Evolutionary conservation across 2,329 filamentous ascomycete genomes (phyloP).

Genomic region (Aspergillus piperis): DNA sequence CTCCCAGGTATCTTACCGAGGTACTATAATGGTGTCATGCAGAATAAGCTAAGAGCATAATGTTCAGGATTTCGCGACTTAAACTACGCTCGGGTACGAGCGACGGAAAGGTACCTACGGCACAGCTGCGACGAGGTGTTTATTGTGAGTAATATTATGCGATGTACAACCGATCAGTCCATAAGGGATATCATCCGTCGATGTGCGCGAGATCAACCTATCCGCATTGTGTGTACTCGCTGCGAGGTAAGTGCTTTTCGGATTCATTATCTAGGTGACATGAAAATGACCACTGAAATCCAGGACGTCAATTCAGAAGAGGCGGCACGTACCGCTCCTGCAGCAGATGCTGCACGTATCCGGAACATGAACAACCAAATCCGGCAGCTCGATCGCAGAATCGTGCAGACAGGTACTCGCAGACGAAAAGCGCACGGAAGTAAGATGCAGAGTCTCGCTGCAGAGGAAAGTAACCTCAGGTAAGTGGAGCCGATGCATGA

Average conservation of each 20-base stretch:
- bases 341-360: neutral
- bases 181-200: conserved; percentile 17
- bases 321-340: conserved; percentile 1
- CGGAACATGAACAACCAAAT: neutral
- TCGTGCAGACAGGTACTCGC: neutral
- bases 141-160: conserved; percentile 21
- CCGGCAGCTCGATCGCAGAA: neutral
- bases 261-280: neutral
- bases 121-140: conserved; percentile 26
- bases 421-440: conserved; percentile 2
- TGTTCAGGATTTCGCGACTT: conserved; percentile 23
- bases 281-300: neutral
- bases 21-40: neutral
- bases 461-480: conserved; percentile 1
- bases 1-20: conserved; percentile 15
- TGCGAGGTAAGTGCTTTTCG: conserved; percentile 15
- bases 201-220: conserved; percentile 9
- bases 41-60: too few species aligned
- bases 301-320: conserved; percentile 18
- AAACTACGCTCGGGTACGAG: conserved; percentile 23
- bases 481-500: neutral
- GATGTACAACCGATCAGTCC: conserved; percentile 21
- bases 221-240: conserved; percentile 23
- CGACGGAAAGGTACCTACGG: conserved; percentile 24
- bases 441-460: neutral